phyloP scores from a whole-genome alignment of 2,329 filamentous ascomycete species.

The Diaporthe vexans region DNA sequence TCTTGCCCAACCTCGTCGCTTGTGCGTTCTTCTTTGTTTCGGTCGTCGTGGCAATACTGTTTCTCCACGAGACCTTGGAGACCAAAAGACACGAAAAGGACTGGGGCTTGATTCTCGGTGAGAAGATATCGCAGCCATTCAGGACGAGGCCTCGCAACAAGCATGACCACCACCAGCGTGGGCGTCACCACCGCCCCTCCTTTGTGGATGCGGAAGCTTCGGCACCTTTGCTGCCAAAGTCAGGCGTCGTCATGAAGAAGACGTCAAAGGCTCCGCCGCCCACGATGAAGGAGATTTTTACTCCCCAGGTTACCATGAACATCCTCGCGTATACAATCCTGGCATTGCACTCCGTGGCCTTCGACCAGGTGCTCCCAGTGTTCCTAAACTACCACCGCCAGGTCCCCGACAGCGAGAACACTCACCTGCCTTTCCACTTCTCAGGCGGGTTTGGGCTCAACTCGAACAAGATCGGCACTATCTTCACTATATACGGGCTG shows the following conservation, averaged over 20 bases:
- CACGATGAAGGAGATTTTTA: slow-evolving; percentile 75
- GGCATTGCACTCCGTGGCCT: slow-evolving; percentile 85
- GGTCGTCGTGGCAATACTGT: slow-evolving; percentile 80
- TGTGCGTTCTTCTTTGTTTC: slow-evolving; percentile 84
- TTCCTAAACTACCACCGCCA: slow-evolving; percentile 84
- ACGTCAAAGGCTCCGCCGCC: slow-evolving; percentile 45
- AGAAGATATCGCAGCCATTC: slow-evolving; percentile 66
- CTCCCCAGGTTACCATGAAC: slow-evolving; percentile 80
- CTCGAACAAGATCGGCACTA: slow-evolving; percentile 82
- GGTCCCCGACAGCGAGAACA: slow-evolving; percentile 67
- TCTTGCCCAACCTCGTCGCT: slow-evolving; percentile 85
- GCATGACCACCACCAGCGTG: slow-evolving; percentile 43
- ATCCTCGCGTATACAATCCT: slow-evolving; percentile 84
- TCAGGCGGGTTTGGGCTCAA: slow-evolving; percentile 82
- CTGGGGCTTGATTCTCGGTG: slow-evolving; percentile 81
- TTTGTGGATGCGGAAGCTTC: slow-evolving; percentile 70
- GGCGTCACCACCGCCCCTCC: slow-evolving; percentile 57
- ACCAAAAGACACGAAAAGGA: slow-evolving; percentile 77
- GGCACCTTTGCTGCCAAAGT: slow-evolving; percentile 64
- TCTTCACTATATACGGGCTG: slow-evolving; percentile 88
- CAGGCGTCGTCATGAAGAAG: slow-evolving; percentile 37
- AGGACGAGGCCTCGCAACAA: slow-evolving; percentile 46
- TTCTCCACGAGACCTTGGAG: slow-evolving; percentile 88
- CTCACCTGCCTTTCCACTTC: slow-evolving; percentile 83
- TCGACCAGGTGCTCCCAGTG: slow-evolving; percentile 89